These are phyloP conservation scores for Neonectria sp. DNA, from an alignment of 2,329 filamentous ascomycete species.

Conservation along the genomic window DNA sequence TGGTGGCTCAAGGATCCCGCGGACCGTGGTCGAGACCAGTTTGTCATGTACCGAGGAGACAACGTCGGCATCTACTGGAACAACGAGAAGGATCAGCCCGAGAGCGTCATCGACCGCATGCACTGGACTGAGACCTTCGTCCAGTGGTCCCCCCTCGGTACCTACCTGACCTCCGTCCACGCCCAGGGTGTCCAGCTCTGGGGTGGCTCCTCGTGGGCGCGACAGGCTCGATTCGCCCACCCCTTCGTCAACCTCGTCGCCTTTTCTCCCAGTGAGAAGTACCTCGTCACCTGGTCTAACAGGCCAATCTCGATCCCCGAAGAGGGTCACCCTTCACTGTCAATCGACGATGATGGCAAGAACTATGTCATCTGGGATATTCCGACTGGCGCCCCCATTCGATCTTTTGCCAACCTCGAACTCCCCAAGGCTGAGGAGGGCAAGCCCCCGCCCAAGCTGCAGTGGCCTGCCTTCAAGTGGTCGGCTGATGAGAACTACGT, in stretches of 20 bases:
- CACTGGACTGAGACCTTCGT: constrained; percentile 99
- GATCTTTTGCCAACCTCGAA: constrained; percentile 94
- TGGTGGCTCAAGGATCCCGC: constrained; percentile 90
- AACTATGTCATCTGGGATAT: constrained; percentile 99
- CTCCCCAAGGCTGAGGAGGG: constrained; percentile 71
- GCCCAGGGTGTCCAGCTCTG: constrained; percentile 97
- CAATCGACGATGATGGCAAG: constrained; percentile 96
- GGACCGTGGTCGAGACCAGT: constrained; percentile 90
- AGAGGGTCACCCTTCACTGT: constrained; percentile 84
- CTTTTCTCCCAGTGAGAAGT: constrained; percentile 94
- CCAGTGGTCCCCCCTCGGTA: constrained; percentile 97
- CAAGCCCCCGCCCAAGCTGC: constrained; percentile 86
- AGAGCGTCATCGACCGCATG: constrained; percentile 90
- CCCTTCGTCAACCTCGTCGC: constrained; percentile 96
- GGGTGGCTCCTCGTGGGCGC: constrained; percentile 91
- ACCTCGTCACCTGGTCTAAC: constrained; percentile 97
- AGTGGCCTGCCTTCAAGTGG: constrained; percentile 99
- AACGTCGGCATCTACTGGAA: constrained; percentile 98
- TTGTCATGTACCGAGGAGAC: constrained; percentile 93
- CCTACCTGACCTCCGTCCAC: constrained; percentile 94
- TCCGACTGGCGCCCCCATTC: constrained; percentile 87
- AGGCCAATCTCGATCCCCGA: constrained; percentile 94
- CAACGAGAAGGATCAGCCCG: constrained; percentile 92
- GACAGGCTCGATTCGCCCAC: constrained; percentile 94
- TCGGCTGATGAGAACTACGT: constrained; percentile 98